phyloP scores from a whole-genome alignment of 2,329 filamentous ascomycete genomes.

The Cladophialophora yegresii region DNA sequence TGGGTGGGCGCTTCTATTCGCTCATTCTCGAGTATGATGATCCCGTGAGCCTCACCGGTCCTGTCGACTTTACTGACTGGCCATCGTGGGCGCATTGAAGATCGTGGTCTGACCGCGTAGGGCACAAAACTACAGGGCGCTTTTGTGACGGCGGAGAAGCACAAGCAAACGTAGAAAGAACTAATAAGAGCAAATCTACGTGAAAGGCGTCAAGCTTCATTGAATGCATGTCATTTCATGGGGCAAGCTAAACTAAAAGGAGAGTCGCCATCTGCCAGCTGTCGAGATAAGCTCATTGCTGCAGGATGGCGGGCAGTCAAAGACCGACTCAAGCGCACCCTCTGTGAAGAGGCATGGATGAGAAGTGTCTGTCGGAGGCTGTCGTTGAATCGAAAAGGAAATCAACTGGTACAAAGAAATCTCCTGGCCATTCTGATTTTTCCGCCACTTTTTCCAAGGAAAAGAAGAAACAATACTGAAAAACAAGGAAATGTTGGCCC shows the following conservation, averaged over 20 bases:
- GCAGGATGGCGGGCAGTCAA: conserved; percentile 33
- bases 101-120: too few species aligned
- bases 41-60: too few species aligned
- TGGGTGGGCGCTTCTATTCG: neutral
- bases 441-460: conserved; percentile 20
- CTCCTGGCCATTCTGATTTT: conserved; percentile 10
- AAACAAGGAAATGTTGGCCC: conserved; percentile 19
- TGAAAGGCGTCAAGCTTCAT: conserved; percentile 14
- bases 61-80: too few species aligned
- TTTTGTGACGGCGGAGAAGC: neutral
- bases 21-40: neutral
- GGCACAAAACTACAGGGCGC: neutral
- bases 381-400: conserved; percentile 15
- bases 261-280: conserved; percentile 29
- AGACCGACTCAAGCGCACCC: conserved; percentile 30
- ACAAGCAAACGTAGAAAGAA: neutral
- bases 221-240: conserved; percentile 21
- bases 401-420: neutral
- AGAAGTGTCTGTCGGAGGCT: conserved; percentile 20
- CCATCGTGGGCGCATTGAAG: too few species aligned
- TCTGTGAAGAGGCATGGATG: conserved; percentile 26
- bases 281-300: conserved; percentile 16
- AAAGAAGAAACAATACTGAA: conserved; percentile 15
- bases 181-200: neutral
- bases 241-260: conserved; percentile 24